These are phyloP conservation scores for Kwoniella heveanensis DNA, from an alignment of 768 basidiomycete species.

Conservation along the genomic window DNA sequence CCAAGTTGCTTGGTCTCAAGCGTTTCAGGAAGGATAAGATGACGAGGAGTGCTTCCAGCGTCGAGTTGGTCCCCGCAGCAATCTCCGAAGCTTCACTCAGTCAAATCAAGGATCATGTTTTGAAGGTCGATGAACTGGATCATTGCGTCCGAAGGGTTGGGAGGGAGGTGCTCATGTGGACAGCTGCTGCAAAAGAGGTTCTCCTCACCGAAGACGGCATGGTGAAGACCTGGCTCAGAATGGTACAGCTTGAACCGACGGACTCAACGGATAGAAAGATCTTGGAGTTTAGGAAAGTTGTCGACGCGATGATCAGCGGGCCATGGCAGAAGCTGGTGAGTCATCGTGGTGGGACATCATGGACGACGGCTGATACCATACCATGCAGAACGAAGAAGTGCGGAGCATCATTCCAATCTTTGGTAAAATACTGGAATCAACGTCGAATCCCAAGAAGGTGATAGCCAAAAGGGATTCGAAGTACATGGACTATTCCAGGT, in stretches of 20 bases:
- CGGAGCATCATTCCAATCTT: conserved; percentile 51
- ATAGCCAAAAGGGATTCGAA: conserved; percentile 47
- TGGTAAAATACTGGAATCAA: conserved; percentile 41
- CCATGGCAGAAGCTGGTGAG: conserved; percentile 49
- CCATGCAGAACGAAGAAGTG: conserved; percentile 48
- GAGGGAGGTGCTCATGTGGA: conserved; percentile 48
- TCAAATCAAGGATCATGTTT: conserved; percentile 23
- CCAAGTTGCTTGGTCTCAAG: conserved; percentile 36
- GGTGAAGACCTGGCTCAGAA: conserved; percentile 40
- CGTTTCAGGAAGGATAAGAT: conserved; percentile 52
- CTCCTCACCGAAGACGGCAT: conserved; percentile 41
- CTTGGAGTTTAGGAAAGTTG: conserved; percentile 43
- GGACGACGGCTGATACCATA: not conserved
- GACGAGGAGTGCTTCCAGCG: conserved; percentile 12
- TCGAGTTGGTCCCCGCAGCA: conserved; percentile 7
- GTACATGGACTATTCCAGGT: conserved; percentile 47
- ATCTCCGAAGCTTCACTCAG: conserved; percentile 17
- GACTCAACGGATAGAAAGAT: conserved; percentile 51
- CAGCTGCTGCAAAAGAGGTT: conserved; percentile 45
- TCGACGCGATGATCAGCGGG: conserved; percentile 36
- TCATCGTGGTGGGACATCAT: conserved; percentile 8
- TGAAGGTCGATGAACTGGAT: conserved; percentile 40
- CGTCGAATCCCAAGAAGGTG: conserved; percentile 50
- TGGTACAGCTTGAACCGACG: conserved; percentile 45
- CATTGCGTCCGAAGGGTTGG: conserved; percentile 43